Conservation (phyloP, 768 basidiomycete species). For the Xerocomellus chrysenteron region DNA sequence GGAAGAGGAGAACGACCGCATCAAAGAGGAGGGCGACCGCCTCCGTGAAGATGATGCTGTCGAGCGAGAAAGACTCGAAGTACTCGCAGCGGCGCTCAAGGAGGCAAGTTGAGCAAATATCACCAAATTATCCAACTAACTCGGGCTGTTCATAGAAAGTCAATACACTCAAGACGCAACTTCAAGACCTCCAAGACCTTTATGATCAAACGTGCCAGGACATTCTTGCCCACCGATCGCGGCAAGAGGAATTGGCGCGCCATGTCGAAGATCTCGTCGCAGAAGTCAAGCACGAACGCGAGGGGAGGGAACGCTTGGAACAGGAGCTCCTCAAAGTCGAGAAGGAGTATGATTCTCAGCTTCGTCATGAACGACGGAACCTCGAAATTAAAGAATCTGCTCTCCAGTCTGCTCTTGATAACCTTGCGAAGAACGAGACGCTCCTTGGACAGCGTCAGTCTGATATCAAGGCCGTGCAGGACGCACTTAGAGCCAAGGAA, state of each 20-base stretch:
- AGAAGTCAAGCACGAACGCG: constrained; percentile 59
- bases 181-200: constrained; percentile 61
- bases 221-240: constrained; percentile 61
- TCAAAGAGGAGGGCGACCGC: constrained; percentile 68
- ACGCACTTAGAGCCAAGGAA: constrained; percentile 68
- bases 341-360: constrained; percentile 60
- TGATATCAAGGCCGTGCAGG: constrained; percentile 74
- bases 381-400: constrained; percentile 72
- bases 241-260: constrained; percentile 74
- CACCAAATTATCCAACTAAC: background rate
- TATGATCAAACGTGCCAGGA: constrained; percentile 66
- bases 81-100: constrained; percentile 70
- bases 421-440: constrained; percentile 60
- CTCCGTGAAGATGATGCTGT: constrained; percentile 69
- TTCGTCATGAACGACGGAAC: constrained; percentile 58
- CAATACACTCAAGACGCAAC: constrained; percentile 55
- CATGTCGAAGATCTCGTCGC: constrained; percentile 72
- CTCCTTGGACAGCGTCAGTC: constrained; percentile 69
- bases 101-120: constrained; percentile 49
- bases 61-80: constrained; percentile 69
- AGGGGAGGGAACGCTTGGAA: constrained; percentile 53
- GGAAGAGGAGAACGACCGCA: constrained; percentile 81
- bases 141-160: constrained; percentile 57
- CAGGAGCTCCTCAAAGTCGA: constrained; percentile 56
- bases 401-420: constrained; percentile 59